Percentiles rank a stretch among this genome's conserved stretches.
Conservation (phyloP, 2,329 filamentous ascomycete genomes). For the Thielaviopsis euricoi region DNA sequence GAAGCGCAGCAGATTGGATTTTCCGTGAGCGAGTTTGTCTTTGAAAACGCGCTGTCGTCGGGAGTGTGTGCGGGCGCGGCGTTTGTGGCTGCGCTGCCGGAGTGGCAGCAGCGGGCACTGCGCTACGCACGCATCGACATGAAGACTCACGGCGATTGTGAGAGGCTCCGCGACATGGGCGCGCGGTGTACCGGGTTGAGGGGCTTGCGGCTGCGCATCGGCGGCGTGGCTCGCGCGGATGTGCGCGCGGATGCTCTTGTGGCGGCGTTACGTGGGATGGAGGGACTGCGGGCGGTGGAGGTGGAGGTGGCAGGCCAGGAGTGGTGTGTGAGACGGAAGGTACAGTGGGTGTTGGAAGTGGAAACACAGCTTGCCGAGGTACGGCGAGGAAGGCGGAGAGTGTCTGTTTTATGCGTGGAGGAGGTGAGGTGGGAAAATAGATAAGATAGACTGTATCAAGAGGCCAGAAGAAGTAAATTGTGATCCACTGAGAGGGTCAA, state of each 20-base stretch:
- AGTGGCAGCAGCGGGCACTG: conserved; percentile 27
- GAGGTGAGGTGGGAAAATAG: neutral
- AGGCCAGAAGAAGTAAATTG: too few species aligned
- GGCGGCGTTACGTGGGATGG: neutral
- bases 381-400: neutral
- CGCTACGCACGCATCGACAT: conserved; percentile 27
- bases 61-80: conserved; percentile 25
- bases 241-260: neutral
- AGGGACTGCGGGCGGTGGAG: neutral
- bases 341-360: neutral
- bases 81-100: conserved; percentile 19
- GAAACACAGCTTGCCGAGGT: neutral
- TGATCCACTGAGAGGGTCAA: too few species aligned
- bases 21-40: conserved; percentile 28
- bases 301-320: neutral
- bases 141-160: conserved; percentile 22
- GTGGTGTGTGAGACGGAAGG: neutral
- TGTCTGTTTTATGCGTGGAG: neutral
- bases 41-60: conserved; percentile 29
- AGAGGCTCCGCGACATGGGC: conserved; percentile 12
- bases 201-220: neutral
- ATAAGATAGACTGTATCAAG: too few species aligned
- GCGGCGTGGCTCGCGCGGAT: neutral
- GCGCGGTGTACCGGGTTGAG: neutral
- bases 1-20: conserved; percentile 27